These are phyloP conservation scores for Pseudodiploospora longispora DNA, from an alignment of 2,329 filamentous ascomycete species.

Conservation along the genomic window DNA sequence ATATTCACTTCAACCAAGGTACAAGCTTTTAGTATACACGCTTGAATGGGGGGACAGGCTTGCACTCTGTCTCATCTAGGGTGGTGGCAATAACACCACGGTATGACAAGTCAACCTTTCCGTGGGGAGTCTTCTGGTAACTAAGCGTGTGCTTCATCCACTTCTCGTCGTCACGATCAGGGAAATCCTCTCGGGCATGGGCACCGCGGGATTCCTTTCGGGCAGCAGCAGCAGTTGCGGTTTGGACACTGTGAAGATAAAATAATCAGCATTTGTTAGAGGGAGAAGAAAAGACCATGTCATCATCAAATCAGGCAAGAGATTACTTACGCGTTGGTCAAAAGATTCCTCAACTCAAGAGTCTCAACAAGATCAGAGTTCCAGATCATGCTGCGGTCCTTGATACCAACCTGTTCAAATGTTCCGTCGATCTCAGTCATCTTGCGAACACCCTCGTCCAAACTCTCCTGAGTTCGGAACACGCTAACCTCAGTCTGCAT, in stretches of 20 bases:
- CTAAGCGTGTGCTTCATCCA: conserved; percentile 99
- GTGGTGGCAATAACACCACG: conserved; percentile 74
- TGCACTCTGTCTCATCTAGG: conserved; percentile 92
- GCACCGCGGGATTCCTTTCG: conserved; percentile 96
- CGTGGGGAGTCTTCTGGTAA: conserved; percentile 90
- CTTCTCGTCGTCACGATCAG: conserved; percentile 87
- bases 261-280: neutral
- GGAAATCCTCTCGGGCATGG: conserved; percentile 93
- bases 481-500: conserved; percentile 98
- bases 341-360: conserved; percentile 85
- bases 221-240: conserved; percentile 80
- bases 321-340: conserved; percentile 86
- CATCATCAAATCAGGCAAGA: neutral
- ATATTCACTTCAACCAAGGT: neutral
- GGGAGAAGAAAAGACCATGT: neutral
- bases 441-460: conserved; percentile 87
- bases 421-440: conserved; percentile 76
- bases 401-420: conserved; percentile 81
- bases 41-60: conserved; percentile 94
- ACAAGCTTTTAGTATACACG: conserved; percentile 61
- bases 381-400: conserved; percentile 99
- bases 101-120: conserved; percentile 79
- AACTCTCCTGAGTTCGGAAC: conserved; percentile 87
- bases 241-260: conserved; percentile 61
- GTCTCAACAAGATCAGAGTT: conserved; percentile 97